Base-by-base conservation (phyloP, 108 stramenopile species). In the Craspedostauros australis region DNA sequence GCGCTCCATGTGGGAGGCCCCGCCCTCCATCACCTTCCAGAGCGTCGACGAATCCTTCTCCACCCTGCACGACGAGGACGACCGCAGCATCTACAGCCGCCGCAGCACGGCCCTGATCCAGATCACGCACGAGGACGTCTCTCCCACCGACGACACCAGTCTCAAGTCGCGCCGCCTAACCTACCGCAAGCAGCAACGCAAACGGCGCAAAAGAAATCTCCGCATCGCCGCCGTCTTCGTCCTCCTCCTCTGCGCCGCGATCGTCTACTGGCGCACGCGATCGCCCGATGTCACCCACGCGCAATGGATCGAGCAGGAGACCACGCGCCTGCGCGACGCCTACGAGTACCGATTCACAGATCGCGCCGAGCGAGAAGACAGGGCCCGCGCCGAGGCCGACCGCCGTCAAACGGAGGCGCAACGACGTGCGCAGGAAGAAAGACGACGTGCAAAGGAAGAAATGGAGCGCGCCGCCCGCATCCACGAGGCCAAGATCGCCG, bases 1-100 rank as follows among this genome's bases (percentile, higher is more conserved):
- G 18, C 29, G 29, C 1, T 69, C 72, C 0, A 71, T 73, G 39
- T 78, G 77, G 77, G 63, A 72, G n/a, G 28, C 46, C 14, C 69
- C 37, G 20, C 18, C 30, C 54, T 44, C 31, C 21, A 22, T 15
- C 25, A 57, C 43, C 31, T 15, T 33, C 30, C 9, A 22, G 16
- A 16, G 29, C 31, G 18, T 14, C 16, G 20, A 16, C 31, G 8
- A 57, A 41, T 11, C 21, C 50, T 8, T 33, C 44, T 36, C 12
- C 26, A 11, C 40, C 27, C 19, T 34, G 24, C 16, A 40, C 40
- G 31, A 50, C 22, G 24, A 51, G 25, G n/a, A 21, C 33, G n/a
- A 21, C 44, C 15, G 32, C 29, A 16, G 26, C 45, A 15, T 22
- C 31, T 2, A 21, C 39, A 14, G 48, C 32, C 25, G 49, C 44